Base-by-base conservation (phyloP, 164 flowering plant genomes). In the Santalum album region DNA sequence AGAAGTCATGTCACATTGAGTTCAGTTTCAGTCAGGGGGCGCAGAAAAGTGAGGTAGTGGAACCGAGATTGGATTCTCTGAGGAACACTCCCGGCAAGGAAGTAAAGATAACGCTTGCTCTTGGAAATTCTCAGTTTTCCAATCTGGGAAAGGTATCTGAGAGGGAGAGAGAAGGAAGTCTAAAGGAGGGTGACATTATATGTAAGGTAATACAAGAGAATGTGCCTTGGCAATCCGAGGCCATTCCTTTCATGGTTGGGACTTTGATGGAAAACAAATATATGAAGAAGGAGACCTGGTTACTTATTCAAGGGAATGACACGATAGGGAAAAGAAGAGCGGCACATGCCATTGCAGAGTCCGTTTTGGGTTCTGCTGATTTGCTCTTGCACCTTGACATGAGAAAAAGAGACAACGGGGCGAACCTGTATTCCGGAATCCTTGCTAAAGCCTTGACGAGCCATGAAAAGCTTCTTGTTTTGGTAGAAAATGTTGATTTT, bases 171-270 rank as follows among this genome's bases (percentile, higher is more conserved):
- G 57, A 52, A 45, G 54, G 32, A 35, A 34, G 40, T 32, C 53
- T 35, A 32, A 60, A 42, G 25, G 45, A 18, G 12, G 52, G 46
- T 54, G 77, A 73, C 7, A 36, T 73, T 19, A 12, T 43, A 3
- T 58, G 60, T 34, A 72, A 60, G 57, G 20, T 60, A 16, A 54
- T 87, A 53, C 72, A 69, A 64, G 84, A 82, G 54, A 80, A 80
- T 66, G 73, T 87, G 34, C 89, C 85, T 0, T 82, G 96, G 87
- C 86, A 86, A 57, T 59, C 69, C 7, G 75, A 77, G 21, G 50
- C 36, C 14, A 69, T 78, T 44, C 71, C 77, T 48, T 63, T 67
- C 17, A 78, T 87, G n/a, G 73, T 62, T 24, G 77, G 75, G 22
- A 76, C 84, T 25, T 45, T 87, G 62, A 46, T 61, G 32, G 73